phyloP scores from a whole-genome alignment of 345 rosid species.

The Jatropha curcas region DNA sequence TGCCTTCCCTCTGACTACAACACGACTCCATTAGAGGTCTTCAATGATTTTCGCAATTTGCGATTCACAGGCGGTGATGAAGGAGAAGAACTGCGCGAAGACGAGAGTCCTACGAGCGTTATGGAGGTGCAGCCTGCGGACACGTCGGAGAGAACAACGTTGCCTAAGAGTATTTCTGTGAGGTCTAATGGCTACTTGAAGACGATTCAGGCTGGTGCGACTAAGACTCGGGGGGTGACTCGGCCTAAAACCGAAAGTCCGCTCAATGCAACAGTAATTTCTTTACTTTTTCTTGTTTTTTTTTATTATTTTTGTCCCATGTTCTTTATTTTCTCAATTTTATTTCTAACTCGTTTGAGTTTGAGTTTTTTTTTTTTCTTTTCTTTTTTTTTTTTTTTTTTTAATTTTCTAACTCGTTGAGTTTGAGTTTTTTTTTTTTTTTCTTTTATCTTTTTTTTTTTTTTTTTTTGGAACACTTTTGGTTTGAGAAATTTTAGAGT shows the following conservation, averaged over 20 bases:
- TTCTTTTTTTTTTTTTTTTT: no score
- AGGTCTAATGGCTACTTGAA: constrained; percentile 55
- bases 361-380: no score
- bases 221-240: constrained; percentile 25
- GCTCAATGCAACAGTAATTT: constrained; percentile 24
- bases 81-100: constrained; percentile 31
- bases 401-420: no score
- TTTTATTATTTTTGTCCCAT: no score
- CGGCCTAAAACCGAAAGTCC: constrained; percentile 25
- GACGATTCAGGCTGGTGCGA: constrained; percentile 29
- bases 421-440: no score
- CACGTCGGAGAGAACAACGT: constrained; percentile 39
- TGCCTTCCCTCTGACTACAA: constrained; percentile 24
- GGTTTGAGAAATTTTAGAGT: no score
- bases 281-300: neutral
- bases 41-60: constrained; percentile 35
- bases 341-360: no score
- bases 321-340: no score
- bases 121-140: constrained; percentile 27
- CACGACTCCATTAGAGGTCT: constrained; percentile 42
- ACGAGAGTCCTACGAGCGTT: constrained; percentile 46
- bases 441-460: no score
- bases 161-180: constrained; percentile 80
- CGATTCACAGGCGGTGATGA: constrained; percentile 17
- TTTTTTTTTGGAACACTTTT: no score